These are phyloP conservation scores for Saccharomyces pastorianus DNA, from an alignment of 1,139 yeast genomes.

Conservation along the genomic window DNA sequence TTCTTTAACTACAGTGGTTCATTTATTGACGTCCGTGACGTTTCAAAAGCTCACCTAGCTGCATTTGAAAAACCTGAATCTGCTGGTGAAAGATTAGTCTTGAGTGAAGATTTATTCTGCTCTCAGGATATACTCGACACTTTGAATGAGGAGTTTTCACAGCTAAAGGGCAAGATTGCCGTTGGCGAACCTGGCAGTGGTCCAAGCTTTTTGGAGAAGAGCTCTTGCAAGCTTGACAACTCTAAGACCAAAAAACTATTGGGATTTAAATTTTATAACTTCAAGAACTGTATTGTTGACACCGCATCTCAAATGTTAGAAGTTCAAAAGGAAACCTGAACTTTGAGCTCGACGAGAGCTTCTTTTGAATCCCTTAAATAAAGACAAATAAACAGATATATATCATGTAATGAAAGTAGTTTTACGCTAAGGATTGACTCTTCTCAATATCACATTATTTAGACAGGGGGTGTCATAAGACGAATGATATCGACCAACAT, in stretches of 20 bases:
- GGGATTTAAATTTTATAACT: too few species aligned
- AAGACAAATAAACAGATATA: not conserved
- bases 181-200: not conserved
- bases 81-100: slow-evolving; percentile 31
- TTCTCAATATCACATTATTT: too few species aligned
- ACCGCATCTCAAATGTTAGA: slow-evolving; percentile 5
- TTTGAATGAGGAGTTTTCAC: slow-evolving; percentile 33
- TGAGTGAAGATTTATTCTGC: slow-evolving; percentile 27
- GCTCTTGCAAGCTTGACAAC: slow-evolving; percentile 3
- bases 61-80: slow-evolving; percentile 35
- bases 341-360: too few species aligned
- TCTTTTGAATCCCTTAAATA: too few species aligned
- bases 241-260: slow-evolving; percentile 1
- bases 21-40: slow-evolving; percentile 46
- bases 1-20: slow-evolving; percentile 6
- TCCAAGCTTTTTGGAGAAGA: not conserved
- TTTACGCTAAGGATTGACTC: too few species aligned
- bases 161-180: slow-evolving; percentile 33
- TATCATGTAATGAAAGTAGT: too few species aligned
- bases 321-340: not conserved
- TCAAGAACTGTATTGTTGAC: not conserved
- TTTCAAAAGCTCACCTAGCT: slow-evolving; percentile 43
- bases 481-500: too few species aligned
- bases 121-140: slow-evolving; percentile 31
- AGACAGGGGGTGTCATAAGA: too few species aligned